Evolutionary conservation across 352 stramenopile species (phyloP).

Genomic region (Blastocystis sp.): DNA sequence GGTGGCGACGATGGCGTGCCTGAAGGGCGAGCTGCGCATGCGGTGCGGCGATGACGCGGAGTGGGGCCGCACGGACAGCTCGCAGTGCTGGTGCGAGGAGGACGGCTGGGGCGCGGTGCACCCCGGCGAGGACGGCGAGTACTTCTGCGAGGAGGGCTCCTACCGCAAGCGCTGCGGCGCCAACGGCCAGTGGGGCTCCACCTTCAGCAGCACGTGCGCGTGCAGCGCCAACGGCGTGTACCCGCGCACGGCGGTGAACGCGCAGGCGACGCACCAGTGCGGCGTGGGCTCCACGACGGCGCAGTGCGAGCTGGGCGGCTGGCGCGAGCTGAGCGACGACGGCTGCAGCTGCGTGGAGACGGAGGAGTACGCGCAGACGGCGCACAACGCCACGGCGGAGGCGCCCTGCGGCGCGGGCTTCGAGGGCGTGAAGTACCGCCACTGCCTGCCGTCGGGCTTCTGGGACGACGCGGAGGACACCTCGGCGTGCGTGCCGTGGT

Average conservation of each 20-base stretch:
- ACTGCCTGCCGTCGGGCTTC: neutral
- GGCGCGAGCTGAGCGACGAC: neutral
- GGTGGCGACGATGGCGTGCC: neutral
- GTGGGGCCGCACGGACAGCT: neutral
- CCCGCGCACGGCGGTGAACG: neutral
- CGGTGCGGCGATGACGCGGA: neutral
- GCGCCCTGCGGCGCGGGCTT: neutral
- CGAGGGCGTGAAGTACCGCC: neutral
- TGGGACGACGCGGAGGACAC: conserved; percentile 12
- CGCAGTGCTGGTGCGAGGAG: neutral
- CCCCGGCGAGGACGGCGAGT: neutral
- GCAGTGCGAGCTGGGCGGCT: neutral
- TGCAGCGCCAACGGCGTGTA: conserved; percentile 2
- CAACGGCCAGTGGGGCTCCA: conserved; percentile 8
- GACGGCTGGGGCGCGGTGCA: neutral
- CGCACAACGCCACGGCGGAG: no score
- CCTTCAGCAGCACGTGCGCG: neutral
- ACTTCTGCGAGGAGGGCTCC: neutral
- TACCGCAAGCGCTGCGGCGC: neutral
- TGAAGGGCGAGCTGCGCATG: neutral
- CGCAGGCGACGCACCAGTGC: neutral
- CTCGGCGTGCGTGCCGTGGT: neutral
- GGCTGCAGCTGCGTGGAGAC: neutral
- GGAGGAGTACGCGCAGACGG: neutral
- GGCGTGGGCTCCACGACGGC: neutral